Evolutionary conservation across 352 stramenopile species (phyloP), one percentile per base, ranked within the genome.

Genomic region (Phytopythium aichiense): DNA sequence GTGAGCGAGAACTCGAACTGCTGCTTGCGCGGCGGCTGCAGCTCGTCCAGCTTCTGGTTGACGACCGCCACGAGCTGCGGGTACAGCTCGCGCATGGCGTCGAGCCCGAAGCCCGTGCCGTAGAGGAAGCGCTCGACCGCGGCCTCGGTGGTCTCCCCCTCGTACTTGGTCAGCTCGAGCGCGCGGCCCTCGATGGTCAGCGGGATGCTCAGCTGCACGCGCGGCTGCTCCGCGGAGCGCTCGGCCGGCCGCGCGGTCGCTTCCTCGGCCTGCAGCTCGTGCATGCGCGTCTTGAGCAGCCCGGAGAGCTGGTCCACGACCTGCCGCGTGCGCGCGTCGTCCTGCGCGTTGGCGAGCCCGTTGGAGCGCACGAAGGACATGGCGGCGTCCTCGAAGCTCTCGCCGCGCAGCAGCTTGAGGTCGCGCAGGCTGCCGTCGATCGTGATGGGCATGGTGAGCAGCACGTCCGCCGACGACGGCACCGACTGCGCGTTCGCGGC

Each of bases 41-140:
- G 43, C 55, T 89, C 70, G 3, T 71, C 71, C 16, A 92, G 59
- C 63, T 87, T 87, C 37, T 74, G 55, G 63, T 88, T 78, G 30
- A 89, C 68, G n/a, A 88, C 46, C 13, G 66, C 45, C 18, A 89
- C 61, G 45, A 93, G 49, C 49, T 91, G 71, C 6, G 84, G 84
- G 50, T 84, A 88, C 23, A 88, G 57, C 31, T 88, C 66, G 20
- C 71, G 65, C 80, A 88, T 90, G 56, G 76, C 64, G n/a, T 89
- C 77, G 68, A 84, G 77, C 28, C 60, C 74, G 65, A 89, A 80
- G 42, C 72, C 72, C 15, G 68, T 81, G 18, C 66, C 69, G 49
- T 86, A 83, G 31, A 93, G 74, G 58, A 87, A 93, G n/a, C 84
- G 80, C 54, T 84, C 72, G 31, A 89, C 82, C 0, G 81, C 76